Base-by-base conservation (phyloP, 129 eudicot genomes). In the Lonicera japonica region DNA sequence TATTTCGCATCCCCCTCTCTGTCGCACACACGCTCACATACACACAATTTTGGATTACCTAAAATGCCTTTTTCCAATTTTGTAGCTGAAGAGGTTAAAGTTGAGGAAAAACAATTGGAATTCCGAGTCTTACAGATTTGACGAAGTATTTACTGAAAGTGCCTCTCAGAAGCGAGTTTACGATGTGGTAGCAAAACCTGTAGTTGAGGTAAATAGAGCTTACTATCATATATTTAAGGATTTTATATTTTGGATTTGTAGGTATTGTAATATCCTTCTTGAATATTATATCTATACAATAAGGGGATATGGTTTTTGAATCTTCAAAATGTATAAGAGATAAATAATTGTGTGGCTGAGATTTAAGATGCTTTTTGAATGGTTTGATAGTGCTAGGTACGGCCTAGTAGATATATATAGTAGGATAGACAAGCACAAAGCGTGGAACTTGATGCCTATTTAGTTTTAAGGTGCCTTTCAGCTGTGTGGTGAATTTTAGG, bases 141-240 rank as follows among this genome's bases (percentile, higher is more conserved):
- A 94, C 74, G 96, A 94, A 85, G 85, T 88, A n/a, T 85, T 94
- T 55, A 64, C 95, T 12, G 95, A 77, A 80, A 79, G 80, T 25
- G 85, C 99, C 68, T 94, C 99, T 55, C 99, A 94, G 75, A 94
- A 77, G 78, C 99, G 99, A 53, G 81, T 94, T 36, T 94, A 94
- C 65, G 96, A 94, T 43, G 89, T 74, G 8, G 99, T 94, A 29
- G 99, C 99, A 71, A 94, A 85, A 71, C 99, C 99, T 61, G 99
- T 94, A 58, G 99, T 94, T 66, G 96, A 94, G 92, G 99, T 80
- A 78, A 58, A 54, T 64, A 60, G 46, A n/a, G 46, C 19, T 11
- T 19, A 0, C 1, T 60, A 9, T 34, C 16, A 19, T 50, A 36
- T 45, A 20, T 0, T 3, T 39, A 17, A 14, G 55, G 39, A 20